Evolutionary conservation across 2,329 filamentous ascomycete genomes (phyloP), one percentile per base, ranked within the genome.

Genomic region (Proliferodiscus dingleyae): DNA sequence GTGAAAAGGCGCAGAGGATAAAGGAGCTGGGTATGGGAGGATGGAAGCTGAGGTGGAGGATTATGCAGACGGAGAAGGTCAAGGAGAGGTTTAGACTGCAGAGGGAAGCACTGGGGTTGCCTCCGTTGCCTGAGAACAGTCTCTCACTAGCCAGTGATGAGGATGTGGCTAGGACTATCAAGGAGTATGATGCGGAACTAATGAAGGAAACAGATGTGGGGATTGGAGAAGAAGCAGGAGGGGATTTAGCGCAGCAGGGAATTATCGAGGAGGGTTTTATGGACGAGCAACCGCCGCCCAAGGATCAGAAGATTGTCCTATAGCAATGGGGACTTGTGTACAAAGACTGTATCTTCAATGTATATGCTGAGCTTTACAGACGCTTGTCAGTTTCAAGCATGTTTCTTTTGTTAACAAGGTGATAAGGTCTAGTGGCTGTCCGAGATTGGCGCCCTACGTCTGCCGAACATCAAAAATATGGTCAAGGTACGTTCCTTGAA

Each of bases 1-100:
- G 89, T 56, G 78, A 81, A 64, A 93, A 89, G 69, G 72, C 84
- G 13, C 77, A 74, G 32, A 78, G 93, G 53, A 76, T 97, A 62
- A 87, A 83, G 71, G 88, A 95, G 67, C 73, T 98, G 46, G 93
- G 93, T 4, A 81, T 91, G 42, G 85, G 85, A 54, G 93, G 93
- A 5, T 98, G 93, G 93, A 80, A 83, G 58, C 70, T 98, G 61
- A 75, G 93, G 54, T 96, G 89, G 87, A 78, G 87, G 51, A 73
- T 98, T 50, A 89, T 96, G 83, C 87, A 91, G 70, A 89, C 82
- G 4, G 70, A 73, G 1, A 68, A 70, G 16, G 77, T 94, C 41
- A 80, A 82, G 64, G 75, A 77, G 55, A 72, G 78, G 54, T 87
- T 89, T 61, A 75, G 76, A 33, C 64, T 69, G 40, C 75, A 95